Conservation (phyloP, 192 early-diverging fungal genomes). For the Funneliformis geosporum region DNA sequence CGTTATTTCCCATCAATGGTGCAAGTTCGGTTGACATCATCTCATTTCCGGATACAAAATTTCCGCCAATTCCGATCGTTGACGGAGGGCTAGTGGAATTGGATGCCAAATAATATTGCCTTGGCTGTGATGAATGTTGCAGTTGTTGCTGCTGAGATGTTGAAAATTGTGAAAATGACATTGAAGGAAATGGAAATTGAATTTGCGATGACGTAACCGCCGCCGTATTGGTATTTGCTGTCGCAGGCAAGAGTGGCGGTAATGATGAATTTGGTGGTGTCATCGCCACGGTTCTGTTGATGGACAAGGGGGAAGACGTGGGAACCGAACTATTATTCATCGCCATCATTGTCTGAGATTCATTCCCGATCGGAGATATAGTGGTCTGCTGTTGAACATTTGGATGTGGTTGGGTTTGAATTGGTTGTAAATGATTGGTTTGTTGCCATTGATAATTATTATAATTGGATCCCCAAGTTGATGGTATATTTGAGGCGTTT, state of each 20-base stretch:
- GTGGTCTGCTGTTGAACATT: constrained; percentile 14
- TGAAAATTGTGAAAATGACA: background rate
- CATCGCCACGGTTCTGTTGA: background rate
- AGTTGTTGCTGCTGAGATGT: constrained; percentile 4
- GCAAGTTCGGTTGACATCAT: constrained; percentile 9
- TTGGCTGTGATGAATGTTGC: background rate
- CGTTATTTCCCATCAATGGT: background rate
- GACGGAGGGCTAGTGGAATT: constrained; percentile 1
- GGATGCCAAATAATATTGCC: constrained; percentile 20
- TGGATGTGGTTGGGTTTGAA: constrained; percentile 4
- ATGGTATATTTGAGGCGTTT: background rate
- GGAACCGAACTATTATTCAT: background rate
- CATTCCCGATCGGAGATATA: background rate
- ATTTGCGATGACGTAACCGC: background rate
- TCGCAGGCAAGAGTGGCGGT: background rate
- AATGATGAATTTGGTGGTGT: constrained; percentile 6
- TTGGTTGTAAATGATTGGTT: background rate
- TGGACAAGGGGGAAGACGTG: background rate
- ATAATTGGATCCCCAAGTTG: background rate
- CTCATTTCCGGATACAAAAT: background rate
- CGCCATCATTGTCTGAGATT: background rate
- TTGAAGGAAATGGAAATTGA: background rate
- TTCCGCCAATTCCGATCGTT: background rate
- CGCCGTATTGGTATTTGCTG: background rate
- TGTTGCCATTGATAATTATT: background rate